A percentile compares a stretch with the other conserved stretches of the same genome.
phyloP scores from a whole-genome alignment of 768 basidiomycete species.

The Tulasnella sp. region DNA sequence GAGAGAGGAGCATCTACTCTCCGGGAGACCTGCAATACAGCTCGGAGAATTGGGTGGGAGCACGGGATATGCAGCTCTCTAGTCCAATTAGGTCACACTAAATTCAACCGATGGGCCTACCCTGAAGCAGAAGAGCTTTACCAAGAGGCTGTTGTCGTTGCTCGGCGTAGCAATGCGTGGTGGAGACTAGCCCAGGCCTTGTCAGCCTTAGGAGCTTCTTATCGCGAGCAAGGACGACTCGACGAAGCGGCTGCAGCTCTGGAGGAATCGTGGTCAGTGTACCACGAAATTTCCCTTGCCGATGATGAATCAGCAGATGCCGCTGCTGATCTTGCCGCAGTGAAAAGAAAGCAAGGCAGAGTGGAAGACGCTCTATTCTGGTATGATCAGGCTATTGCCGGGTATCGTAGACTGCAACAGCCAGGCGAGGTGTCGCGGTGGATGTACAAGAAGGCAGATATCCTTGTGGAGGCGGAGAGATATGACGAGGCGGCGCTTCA shows the following conservation, averaged over 20 bases:
- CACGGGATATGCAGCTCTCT: neutral
- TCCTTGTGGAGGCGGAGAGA: too few species aligned
- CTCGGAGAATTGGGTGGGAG: neutral
- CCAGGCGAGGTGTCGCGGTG: too few species aligned
- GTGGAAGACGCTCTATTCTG: too few species aligned
- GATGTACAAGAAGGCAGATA: too few species aligned
- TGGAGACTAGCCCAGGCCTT: neutral
- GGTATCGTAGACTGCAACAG: too few species aligned
- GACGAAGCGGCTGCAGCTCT: neutral
- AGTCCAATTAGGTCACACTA: neutral
- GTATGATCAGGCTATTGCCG: too few species aligned
- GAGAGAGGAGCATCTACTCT: neutral
- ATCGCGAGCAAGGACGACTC: neutral
- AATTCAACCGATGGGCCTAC: neutral
- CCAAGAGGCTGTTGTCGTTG: neutral
- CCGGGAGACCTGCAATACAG: neutral
- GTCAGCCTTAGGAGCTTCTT: neutral
- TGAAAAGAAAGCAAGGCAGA: too few species aligned
- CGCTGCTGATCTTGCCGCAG: too few species aligned
- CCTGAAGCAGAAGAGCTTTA: neutral
- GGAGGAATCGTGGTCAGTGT: neutral
- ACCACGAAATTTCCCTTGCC: neutral
- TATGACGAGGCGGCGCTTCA: too few species aligned
- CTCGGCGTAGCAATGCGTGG: neutral
- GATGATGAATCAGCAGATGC: neutral